phyloP scores from a whole-genome alignment of 306 rosid species.

The Glycyrrhiza uralensis region DNA sequence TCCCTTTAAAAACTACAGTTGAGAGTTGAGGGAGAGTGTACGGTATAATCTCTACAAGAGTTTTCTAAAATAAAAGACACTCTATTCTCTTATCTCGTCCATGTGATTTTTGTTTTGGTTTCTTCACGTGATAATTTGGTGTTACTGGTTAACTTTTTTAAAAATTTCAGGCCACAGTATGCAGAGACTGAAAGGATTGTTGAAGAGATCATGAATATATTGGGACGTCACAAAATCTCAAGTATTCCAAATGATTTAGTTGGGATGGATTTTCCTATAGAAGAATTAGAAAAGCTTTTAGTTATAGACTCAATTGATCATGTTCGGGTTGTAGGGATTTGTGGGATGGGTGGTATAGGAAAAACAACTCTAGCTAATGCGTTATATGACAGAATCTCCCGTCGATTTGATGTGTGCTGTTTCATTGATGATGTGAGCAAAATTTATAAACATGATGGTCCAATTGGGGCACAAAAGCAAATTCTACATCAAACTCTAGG shows the following conservation, averaged over 20 bases:
- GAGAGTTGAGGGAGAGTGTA: too few species aligned
- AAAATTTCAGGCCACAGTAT: not conserved
- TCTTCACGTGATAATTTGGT: not conserved
- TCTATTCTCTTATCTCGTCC: too few species aligned
- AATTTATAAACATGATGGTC: not conserved
- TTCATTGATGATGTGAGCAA: not conserved
- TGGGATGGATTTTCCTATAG: not conserved
- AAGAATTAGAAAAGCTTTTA: not conserved
- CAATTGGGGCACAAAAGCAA: not conserved
- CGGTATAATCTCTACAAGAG: not conserved
- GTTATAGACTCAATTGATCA: not conserved
- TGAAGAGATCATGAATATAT: not conserved
- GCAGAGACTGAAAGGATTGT: not conserved
- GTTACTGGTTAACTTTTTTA: not conserved
- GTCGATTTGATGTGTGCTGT: not conserved
- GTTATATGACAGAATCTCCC: not conserved
- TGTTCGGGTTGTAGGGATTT: not conserved
- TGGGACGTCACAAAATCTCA: not conserved
- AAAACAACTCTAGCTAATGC: not conserved
- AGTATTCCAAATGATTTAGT: not conserved
- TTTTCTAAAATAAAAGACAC: not conserved
- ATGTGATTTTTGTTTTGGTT: not conserved
- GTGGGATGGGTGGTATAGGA: slow-evolving; percentile 29
- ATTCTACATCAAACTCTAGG: not conserved
- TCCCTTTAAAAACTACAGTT: too few species aligned